Base-by-base conservation (phyloP, 129 eudicot species). In the Flaveria trinervia region DNA sequence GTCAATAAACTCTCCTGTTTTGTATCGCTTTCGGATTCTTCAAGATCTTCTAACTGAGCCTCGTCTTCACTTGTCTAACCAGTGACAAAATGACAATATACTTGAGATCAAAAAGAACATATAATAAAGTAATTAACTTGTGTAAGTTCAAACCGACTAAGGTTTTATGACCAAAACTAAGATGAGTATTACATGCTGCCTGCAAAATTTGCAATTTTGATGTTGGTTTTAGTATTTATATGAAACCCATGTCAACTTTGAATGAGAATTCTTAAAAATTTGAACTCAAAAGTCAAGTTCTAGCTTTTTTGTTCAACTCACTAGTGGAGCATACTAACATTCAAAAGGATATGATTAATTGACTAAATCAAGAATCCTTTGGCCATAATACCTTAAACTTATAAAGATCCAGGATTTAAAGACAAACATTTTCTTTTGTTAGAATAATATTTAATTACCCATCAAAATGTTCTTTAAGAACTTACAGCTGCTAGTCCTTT, bases 1-100 rank as follows among this genome's bases (percentile, higher is more conserved):
- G 68, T 76, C 54, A 75, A 61, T 46, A 73, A 5, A 70, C 25
- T 64, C 65, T 64, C 82, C n/a, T 51, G 55, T 69, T 64, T 76
- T 54, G 73, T 74, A 73, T 77, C 81, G 72, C 41, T 71, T 77
- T 73, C 85, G 1, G 81, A 25, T 65, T 45, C 81, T 80, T 79
- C 79, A 8, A 71, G 45, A 56, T 75, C 79, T 61, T 74, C 43
- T 15, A 64, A 52, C 15, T 41, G 65, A 65, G 73, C 77, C 48
- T 80, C 87, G 28, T 85, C 92, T 57, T 85, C 85, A 43, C 79
- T 81, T 64, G 82, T 79, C 96, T 87, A 23, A 81, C 71, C 70
- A 44, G 33, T 10, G 30, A 48, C 9, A 46, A 33, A n/a, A 48
- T 43, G 75, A 50, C 43, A 6, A 33, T 9, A 8, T 16, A 41